Percentiles rank a stretch among this genome's conserved stretches.
These are phyloP conservation scores for Oryza glumipatula DNA, from an alignment of 176 grass and related monocot species.

Conservation along the genomic window DNA sequence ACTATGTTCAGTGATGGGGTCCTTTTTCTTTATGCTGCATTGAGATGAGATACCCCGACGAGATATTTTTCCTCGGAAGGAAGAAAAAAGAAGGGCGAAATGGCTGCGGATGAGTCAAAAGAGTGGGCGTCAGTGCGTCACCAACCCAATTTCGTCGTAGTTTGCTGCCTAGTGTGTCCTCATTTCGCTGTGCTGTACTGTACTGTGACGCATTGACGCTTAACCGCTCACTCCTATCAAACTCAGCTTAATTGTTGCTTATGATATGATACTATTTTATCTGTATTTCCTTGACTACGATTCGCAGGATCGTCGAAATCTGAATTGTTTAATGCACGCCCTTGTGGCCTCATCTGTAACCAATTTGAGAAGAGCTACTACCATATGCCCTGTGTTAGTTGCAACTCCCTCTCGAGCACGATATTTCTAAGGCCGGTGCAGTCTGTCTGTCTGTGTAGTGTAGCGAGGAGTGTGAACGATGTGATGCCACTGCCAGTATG, in stretches of 20 bases:
- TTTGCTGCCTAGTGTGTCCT: too few species aligned
- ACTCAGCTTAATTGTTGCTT: neutral
- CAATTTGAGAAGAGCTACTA: neutral
- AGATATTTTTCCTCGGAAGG: neutral
- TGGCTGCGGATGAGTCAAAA: neutral
- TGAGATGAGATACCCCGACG: neutral
- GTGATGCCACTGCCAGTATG: too few species aligned
- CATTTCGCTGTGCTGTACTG: neutral
- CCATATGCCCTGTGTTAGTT: neutral
- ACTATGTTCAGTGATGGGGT: neutral
- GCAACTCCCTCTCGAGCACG: neutral
- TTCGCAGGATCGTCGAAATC: neutral
- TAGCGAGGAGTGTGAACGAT: too few species aligned
- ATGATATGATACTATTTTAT: slow-evolving; percentile 19
- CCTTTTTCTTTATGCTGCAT: neutral
- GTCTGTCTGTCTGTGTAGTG: too few species aligned
- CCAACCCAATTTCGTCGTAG: slow-evolving; percentile 6
- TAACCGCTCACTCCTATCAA: slow-evolving; percentile 20
- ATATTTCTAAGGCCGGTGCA: too few species aligned
- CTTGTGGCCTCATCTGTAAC: too few species aligned
- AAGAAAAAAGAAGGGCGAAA: neutral
- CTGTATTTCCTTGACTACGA: slow-evolving; percentile 18
- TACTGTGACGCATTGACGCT: neutral
- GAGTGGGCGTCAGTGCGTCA: neutral
- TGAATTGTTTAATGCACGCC: neutral